Percentiles rank a stretch among this genome's conserved stretches.
These are phyloP conservation scores for Flammula alnicola DNA, from an alignment of 1,284 basidiomycete species.

Conservation along the genomic window DNA sequence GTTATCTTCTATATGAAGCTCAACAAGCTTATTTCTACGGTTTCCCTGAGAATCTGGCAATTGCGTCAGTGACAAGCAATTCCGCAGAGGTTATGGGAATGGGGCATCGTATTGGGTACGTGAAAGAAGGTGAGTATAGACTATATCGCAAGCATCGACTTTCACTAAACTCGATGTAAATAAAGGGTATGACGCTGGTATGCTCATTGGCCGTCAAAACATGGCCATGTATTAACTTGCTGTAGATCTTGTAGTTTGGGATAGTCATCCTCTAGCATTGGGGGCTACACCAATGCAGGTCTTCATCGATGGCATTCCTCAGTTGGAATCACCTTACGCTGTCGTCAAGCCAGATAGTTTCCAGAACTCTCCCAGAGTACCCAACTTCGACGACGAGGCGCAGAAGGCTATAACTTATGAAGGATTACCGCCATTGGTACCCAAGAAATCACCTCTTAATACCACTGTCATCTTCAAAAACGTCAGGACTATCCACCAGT, in stretches of 20 bases:
- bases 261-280: conserved; percentile 81
- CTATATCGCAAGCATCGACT: too few relatives aligned
- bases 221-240: too few relatives aligned
- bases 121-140: conserved; percentile 40
- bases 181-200: conserved; percentile 33
- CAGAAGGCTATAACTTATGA: conserved; percentile 57
- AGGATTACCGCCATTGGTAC: conserved; percentile 66
- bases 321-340: conserved; percentile 49
- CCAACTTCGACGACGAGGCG: conserved; percentile 67
- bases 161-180: too few relatives aligned
- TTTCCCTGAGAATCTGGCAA: conserved; percentile 62
- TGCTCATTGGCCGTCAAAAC: too few relatives aligned
- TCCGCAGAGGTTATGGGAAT: conserved; percentile 49
- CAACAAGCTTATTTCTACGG: conserved; percentile 87
- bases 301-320: conserved; percentile 70
- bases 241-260: conserved; percentile 90
- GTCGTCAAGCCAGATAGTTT: conserved; percentile 50
- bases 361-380: conserved; percentile 59
- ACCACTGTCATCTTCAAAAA: conserved; percentile 48
- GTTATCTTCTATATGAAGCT: conserved; percentile 85
- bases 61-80: conserved; percentile 70
- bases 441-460: conserved; percentile 28
- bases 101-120: conserved; percentile 51
- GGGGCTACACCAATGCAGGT: conserved; percentile 75
- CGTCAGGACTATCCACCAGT: conserved; percentile 41